phyloP scores from a whole-genome alignment of 495 filamentous ascomycete species.

The Melanomma pulvis-pyrius region DNA sequence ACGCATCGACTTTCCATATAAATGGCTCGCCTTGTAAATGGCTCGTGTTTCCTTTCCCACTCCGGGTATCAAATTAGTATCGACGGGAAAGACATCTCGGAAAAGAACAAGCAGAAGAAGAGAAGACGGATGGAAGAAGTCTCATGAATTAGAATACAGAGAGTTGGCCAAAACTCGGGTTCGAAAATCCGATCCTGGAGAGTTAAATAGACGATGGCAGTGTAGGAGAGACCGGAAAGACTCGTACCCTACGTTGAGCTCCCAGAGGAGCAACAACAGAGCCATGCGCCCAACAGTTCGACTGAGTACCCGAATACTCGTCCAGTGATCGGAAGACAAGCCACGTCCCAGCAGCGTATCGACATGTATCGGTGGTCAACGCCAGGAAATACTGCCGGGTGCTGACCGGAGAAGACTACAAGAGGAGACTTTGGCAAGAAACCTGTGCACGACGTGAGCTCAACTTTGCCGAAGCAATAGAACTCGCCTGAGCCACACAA shows the following conservation, averaged over 20 bases:
- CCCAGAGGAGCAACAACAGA: not conserved
- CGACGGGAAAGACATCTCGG: not conserved
- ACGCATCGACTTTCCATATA: not conserved
- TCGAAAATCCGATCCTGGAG: not conserved
- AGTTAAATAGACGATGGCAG: not conserved
- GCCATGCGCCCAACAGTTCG: not conserved
- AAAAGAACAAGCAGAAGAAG: not conserved
- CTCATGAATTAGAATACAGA: conserved; percentile 20
- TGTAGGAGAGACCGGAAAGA: not conserved
- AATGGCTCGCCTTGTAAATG: too few species aligned
- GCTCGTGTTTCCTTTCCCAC: conserved; percentile 8
- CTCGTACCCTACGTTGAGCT: not conserved
- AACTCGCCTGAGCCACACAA: conserved; percentile 5
- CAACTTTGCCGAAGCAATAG: not conserved
- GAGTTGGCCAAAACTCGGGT: not conserved
- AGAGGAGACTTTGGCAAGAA: too few species aligned
- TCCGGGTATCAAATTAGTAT: conserved; percentile 10
- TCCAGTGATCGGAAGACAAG: not conserved
- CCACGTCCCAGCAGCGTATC: not conserved
- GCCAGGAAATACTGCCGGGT: not conserved
- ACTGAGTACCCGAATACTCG: not conserved
- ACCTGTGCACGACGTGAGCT: not conserved
- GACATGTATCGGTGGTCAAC: not conserved
- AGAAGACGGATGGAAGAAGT: not conserved
- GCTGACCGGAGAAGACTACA: not conserved